Conservation (phyloP, 2,329 filamentous ascomycete genomes). For the Didymella exigua region DNA sequence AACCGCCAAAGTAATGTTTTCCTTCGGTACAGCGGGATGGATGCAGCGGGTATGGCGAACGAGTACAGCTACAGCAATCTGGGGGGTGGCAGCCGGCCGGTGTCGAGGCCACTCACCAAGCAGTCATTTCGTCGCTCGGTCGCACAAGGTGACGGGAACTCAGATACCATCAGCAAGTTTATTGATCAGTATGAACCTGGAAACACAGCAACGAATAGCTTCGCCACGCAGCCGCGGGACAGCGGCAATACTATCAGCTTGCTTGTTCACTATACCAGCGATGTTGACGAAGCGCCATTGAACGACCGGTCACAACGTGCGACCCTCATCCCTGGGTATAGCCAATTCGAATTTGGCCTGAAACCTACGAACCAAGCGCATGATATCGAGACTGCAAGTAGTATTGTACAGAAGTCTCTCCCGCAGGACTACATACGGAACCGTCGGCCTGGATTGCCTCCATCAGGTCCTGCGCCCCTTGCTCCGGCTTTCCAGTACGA, state of each 20-base stretch:
- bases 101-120: slow-evolving; percentile 20
- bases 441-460: slow-evolving; percentile 29
- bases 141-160: slow-evolving; percentile 26
- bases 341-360: slow-evolving; percentile 37
- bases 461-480: slow-evolving; percentile 31
- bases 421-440: slow-evolving; percentile 15
- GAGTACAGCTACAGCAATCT: slow-evolving; percentile 23
- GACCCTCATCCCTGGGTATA: slow-evolving; percentile 20
- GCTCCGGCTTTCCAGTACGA: slow-evolving; percentile 36
- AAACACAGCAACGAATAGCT: slow-evolving; percentile 11
- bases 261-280: slow-evolving; percentile 1
- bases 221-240: not conserved
- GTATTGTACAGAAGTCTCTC: not conserved
- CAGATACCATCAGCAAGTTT: slow-evolving; percentile 42
- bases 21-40: slow-evolving; percentile 22
- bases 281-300: not conserved
- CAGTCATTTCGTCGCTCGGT: slow-evolving; percentile 21
- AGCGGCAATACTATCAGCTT: not conserved
- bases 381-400: not conserved
- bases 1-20: slow-evolving; percentile 32
- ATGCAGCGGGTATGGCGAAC: slow-evolving; percentile 18
- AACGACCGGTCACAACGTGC: slow-evolving; percentile 2
- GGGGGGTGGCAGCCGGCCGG: slow-evolving; percentile 14
- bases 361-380: not conserved
- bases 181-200: slow-evolving; percentile 37